These are phyloP conservation scores for Protomyces arabidopsidicola DNA, from an alignment of 1,139 yeast species.

Conservation along the genomic window DNA sequence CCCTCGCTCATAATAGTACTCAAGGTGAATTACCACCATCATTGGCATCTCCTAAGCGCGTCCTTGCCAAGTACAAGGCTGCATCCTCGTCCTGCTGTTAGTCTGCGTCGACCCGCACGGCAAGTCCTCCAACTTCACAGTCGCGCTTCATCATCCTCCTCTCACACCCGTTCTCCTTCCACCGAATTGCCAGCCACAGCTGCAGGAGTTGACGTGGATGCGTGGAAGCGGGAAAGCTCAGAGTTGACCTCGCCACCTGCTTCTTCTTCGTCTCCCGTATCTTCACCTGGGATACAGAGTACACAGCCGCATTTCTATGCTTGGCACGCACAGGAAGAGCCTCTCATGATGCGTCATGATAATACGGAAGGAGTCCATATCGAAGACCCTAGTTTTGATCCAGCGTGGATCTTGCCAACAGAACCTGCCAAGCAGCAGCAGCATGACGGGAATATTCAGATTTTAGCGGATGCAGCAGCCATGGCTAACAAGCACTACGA, in stretches of 20 bases:
- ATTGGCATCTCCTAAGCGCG: neutral
- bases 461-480: neutral
- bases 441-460: neutral
- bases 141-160: neutral
- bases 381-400: neutral
- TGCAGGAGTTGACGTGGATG: neutral
- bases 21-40: neutral
- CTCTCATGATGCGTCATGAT: neutral
- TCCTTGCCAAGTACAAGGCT: neutral
- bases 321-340: neutral
- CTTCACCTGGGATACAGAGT: neutral
- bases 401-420: neutral
- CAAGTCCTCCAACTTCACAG: neutral
- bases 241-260: slow-evolving; percentile 1
- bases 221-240: neutral
- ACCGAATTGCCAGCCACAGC: neutral
- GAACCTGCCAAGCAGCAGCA: neutral
- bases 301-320: neutral
- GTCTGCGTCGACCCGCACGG: neutral
- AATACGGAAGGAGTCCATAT: neutral
- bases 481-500: neutral
- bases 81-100: neutral
- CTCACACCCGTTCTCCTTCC: neutral
- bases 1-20: neutral
- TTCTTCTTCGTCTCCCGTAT: neutral